Conservation (phyloP, 2,329 filamentous ascomycete genomes). For the Cladorrhinum sp. region DNA sequence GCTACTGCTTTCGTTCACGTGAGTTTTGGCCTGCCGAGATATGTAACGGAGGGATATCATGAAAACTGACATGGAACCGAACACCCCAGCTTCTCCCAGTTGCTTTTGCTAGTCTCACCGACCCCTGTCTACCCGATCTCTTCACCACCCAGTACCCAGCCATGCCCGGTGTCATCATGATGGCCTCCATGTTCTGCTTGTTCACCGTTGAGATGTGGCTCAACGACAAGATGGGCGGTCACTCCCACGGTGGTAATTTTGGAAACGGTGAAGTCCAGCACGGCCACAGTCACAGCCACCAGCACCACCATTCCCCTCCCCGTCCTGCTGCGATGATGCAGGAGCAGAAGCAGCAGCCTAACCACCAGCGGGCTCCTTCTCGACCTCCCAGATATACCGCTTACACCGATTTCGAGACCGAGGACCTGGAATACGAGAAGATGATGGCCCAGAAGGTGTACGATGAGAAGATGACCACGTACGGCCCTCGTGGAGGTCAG, state of each 20-base stretch:
- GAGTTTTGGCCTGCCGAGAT: conserved; percentile 24
- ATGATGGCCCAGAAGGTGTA: conserved; percentile 40
- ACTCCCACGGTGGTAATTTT: conserved; percentile 56
- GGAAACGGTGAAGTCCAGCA: conserved; percentile 30
- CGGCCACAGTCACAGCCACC: not conserved
- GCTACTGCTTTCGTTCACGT: conserved; percentile 72
- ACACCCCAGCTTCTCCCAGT: conserved; percentile 51
- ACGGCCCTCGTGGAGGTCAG: conserved; percentile 1
- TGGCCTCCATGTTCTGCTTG: conserved; percentile 57
- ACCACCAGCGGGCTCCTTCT: conserved; percentile 21
- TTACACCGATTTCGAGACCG: conserved; percentile 34
- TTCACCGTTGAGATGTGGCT: conserved; percentile 63
- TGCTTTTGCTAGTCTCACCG: conserved; percentile 51
- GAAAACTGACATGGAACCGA: conserved; percentile 4
- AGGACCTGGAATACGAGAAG: conserved; percentile 40
- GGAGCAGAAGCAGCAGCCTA: not conserved
- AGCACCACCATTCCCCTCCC: not conserved
- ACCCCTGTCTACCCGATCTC: conserved; percentile 57
- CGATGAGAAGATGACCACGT: conserved; percentile 34
- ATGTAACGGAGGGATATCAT: not conserved
- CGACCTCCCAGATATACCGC: conserved; percentile 33
- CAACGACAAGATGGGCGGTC: conserved; percentile 51
- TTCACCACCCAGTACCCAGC: conserved; percentile 59
- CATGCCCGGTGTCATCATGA: conserved; percentile 64
- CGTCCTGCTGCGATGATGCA: not conserved